Evolutionary conservation across 2,329 filamentous ascomycete genomes (phyloP).

Genomic region (Dendrostoma leiphaemia): DNA sequence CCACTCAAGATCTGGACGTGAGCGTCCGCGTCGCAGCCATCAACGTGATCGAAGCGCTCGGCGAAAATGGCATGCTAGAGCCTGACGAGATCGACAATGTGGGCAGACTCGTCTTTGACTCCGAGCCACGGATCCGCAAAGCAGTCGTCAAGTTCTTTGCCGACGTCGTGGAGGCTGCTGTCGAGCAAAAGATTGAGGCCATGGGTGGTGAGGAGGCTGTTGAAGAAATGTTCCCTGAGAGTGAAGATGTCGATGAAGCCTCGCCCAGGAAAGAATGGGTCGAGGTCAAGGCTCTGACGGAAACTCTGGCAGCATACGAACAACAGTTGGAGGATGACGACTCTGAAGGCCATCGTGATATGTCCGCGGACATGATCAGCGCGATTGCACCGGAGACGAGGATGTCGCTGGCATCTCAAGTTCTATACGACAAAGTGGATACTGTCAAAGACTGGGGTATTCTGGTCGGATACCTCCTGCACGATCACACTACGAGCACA

Average conservation of each 20-base stretch:
- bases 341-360: slow-evolving; percentile 43
- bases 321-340: slow-evolving; percentile 61
- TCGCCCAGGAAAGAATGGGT: slow-evolving; percentile 82
- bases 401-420: slow-evolving; percentile 81
- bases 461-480: slow-evolving; percentile 84
- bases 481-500: slow-evolving; percentile 75
- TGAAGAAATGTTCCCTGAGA: slow-evolving; percentile 69
- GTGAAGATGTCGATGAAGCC: slow-evolving; percentile 73
- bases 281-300: slow-evolving; percentile 84
- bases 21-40: slow-evolving; percentile 78
- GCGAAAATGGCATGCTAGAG: slow-evolving; percentile 82
- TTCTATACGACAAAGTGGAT: slow-evolving; percentile 76
- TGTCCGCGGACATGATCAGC: slow-evolving; percentile 56
- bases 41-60: slow-evolving; percentile 76
- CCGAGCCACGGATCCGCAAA: slow-evolving; percentile 79
- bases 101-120: slow-evolving; percentile 85
- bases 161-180: slow-evolving; percentile 79
- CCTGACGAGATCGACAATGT: slow-evolving; percentile 88
- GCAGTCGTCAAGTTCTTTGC: slow-evolving; percentile 89
- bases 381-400: slow-evolving; percentile 71
- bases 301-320: slow-evolving; percentile 81
- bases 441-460: slow-evolving; percentile 86
- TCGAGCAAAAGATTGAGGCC: slow-evolving; percentile 76
- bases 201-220: slow-evolving; percentile 77
- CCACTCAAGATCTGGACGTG: slow-evolving; percentile 78